phyloP scores from a whole-genome alignment of 306 rosid species.

The Albizia julibrissin region DNA sequence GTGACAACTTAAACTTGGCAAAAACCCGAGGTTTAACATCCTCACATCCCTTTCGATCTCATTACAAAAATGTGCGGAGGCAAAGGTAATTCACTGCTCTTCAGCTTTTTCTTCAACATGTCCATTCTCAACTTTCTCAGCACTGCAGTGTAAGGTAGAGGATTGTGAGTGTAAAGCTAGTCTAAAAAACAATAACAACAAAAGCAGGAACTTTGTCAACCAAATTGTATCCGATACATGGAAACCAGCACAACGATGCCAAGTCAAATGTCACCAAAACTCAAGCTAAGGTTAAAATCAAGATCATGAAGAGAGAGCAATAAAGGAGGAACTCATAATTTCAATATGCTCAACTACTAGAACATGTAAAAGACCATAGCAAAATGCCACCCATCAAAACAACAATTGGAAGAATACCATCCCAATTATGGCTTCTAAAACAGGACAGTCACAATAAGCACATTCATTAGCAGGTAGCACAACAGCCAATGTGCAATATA shows the following conservation, averaged over 20 bases:
- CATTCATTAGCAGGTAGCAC: neutral
- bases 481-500: neutral
- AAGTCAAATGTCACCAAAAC: neutral
- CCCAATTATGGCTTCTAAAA: neutral
- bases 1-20: constrained; percentile 38
- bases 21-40: constrained; percentile 9
- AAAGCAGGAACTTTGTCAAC: neutral
- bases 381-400: neutral
- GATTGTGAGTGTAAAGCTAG: constrained; percentile 5
- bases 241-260: neutral
- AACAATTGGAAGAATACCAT: neutral
- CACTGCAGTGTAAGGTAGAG: neutral
- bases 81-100: constrained; percentile 31
- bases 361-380: neutral
- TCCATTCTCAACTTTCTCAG: constrained; percentile 47
- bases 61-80: constrained; percentile 26
- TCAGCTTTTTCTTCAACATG: constrained; percentile 52
- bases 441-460: neutral
- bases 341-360: neutral
- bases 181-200: neutral
- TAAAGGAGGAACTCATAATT: neutral
- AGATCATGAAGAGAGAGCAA: neutral
- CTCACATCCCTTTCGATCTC: constrained; percentile 37
- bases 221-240: neutral
- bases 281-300: neutral